Evolutionary conservation across 306 rosid genomes (phyloP).

Genomic region (Fragaria vesca): DNA sequence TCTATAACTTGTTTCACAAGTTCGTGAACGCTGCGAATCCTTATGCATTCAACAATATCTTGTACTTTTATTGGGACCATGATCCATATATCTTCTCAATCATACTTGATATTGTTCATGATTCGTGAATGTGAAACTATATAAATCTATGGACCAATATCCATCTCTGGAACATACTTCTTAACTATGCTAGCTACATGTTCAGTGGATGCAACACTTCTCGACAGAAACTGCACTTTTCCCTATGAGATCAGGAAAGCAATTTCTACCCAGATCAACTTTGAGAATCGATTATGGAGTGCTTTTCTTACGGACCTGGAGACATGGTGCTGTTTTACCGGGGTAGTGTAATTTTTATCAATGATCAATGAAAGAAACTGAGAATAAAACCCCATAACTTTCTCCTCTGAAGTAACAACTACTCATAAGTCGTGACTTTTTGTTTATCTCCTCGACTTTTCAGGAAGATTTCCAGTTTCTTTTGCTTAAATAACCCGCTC

Average conservation of each 20-base stretch:
- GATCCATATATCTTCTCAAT: background rate
- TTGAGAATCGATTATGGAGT: background rate
- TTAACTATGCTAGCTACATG: background rate
- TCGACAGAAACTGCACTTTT: background rate
- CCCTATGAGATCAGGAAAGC: background rate
- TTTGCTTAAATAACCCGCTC: background rate
- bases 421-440: background rate
- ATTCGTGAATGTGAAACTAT: background rate
- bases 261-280: conserved; percentile 19
- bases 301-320: conserved; percentile 15
- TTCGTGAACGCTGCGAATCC: background rate
- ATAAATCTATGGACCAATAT: background rate
- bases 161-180: background rate
- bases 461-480: background rate
- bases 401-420: background rate
- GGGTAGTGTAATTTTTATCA: conserved; percentile 2
- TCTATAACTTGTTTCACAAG: background rate
- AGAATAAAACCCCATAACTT: background rate
- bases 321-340: conserved; percentile 22
- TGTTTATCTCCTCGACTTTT: background rate
- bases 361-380: background rate
- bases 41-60: background rate
- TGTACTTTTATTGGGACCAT: background rate
- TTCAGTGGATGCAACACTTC: background rate
- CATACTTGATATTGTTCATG: background rate